A percentile compares a stretch with the other conserved stretches of the same genome.
Evolutionary conservation across 768 basidiomycete species (phyloP).

Genomic region (Lyophyllum semitale): DNA sequence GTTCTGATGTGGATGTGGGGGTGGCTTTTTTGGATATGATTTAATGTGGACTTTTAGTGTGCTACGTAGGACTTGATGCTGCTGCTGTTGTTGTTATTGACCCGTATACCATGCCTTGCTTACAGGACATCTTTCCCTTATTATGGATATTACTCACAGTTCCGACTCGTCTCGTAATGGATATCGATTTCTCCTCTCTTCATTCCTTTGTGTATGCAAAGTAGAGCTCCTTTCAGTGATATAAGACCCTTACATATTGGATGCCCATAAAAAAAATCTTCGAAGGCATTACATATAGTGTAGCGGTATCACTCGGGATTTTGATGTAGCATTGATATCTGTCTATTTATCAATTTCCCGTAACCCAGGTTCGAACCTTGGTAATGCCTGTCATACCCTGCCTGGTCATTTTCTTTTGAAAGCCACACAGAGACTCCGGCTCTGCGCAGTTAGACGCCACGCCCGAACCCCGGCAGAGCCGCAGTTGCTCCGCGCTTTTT

Average conservation of each 20-base stretch:
- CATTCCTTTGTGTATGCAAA: no score
- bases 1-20: not conserved
- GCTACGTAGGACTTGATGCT: not conserved
- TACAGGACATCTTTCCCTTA: not conserved
- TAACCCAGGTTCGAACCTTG: constrained; percentile 21
- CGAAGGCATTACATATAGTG: constrained; percentile 14
- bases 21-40: not conserved
- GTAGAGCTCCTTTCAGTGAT: not conserved
- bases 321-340: not conserved
- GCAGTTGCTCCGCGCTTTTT: no score
- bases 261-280: not conserved
- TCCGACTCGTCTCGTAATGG: not conserved
- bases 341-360: constrained; percentile 4
- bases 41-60: not conserved
- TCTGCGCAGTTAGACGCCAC: not conserved
- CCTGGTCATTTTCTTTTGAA: not conserved
- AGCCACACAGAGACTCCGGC: no score
- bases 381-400: constrained; percentile 4
- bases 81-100: not conserved
- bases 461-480: not conserved
- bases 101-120: not conserved
- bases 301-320: constrained; percentile 20
- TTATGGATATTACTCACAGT: not conserved
- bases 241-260: not conserved
- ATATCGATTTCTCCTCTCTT: not conserved